A percentile compares a stretch with the other conserved stretches of the same genome.
phyloP scores from a whole-genome alignment of 495 filamentous ascomycete genomes.

The Penicillium canariense region DNA sequence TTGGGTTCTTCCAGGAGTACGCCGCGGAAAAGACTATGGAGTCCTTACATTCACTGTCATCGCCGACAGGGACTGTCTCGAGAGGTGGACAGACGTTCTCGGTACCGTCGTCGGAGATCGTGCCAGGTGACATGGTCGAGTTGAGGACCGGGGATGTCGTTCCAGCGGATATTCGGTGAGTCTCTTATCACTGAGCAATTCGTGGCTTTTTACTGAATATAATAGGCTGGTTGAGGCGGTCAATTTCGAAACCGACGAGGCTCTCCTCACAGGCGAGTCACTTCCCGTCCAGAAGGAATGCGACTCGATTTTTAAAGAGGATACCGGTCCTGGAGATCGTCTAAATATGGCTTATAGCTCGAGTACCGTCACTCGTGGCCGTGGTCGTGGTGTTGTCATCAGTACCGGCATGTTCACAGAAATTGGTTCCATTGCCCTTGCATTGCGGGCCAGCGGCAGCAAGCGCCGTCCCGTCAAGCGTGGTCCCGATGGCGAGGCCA shows the following conservation, averaged over 20 bases:
- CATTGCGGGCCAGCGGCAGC: slow-evolving; percentile 51
- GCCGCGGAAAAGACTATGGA: slow-evolving; percentile 76
- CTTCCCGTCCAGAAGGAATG: slow-evolving; percentile 62
- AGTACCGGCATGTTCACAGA: slow-evolving; percentile 71
- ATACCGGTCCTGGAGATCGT: slow-evolving; percentile 65
- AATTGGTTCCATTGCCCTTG: slow-evolving; percentile 66
- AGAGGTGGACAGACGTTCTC: slow-evolving; percentile 51
- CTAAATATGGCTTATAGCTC: slow-evolving; percentile 72
- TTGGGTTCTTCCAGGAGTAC: slow-evolving; percentile 71
- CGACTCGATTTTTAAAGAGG: slow-evolving; percentile 39
- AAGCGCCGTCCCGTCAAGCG: slow-evolving; percentile 54
- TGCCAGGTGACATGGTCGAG: slow-evolving; percentile 66
- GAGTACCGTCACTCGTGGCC: slow-evolving; percentile 68
- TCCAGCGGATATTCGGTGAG: slow-evolving; percentile 63
- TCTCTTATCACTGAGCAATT: background rate
- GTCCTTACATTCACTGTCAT: slow-evolving; percentile 60
- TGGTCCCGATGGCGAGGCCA: slow-evolving; percentile 52
- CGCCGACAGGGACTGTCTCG: slow-evolving; percentile 59
- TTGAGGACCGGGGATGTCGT: slow-evolving; percentile 83
- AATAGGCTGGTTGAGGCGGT: slow-evolving; percentile 58
- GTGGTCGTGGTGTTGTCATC: slow-evolving; percentile 66
- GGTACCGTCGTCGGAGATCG: slow-evolving; percentile 55
- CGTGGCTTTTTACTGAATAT: slow-evolving; percentile 5
- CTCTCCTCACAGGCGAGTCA: slow-evolving; percentile 73
- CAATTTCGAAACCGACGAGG: slow-evolving; percentile 73